phyloP scores from a whole-genome alignment of 495 filamentous ascomycete genomes.

The Neurospora sp. region DNA sequence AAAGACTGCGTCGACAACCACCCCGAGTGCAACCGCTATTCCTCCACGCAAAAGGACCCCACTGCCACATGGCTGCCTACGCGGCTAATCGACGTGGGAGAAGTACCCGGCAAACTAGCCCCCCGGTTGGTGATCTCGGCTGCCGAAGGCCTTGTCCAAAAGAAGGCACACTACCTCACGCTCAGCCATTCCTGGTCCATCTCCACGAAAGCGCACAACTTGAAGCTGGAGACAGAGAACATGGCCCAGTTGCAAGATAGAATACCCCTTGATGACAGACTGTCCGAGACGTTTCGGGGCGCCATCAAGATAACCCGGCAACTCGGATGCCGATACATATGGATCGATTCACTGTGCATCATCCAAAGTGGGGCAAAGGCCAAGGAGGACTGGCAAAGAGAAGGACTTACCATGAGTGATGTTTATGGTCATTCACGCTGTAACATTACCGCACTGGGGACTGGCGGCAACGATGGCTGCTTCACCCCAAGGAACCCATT shows the following conservation, averaged over 20 bases:
- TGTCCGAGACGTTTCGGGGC: neutral
- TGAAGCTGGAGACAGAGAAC: neutral
- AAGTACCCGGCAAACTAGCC: neutral
- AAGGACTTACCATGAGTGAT: slow-evolving; percentile 4
- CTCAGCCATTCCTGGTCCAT: neutral
- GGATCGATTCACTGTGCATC: slow-evolving; percentile 1
- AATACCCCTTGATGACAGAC: neutral
- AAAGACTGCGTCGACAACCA: neutral
- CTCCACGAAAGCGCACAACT: neutral
- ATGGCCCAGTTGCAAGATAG: neutral
- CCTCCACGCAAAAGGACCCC: neutral
- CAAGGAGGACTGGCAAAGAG: slow-evolving; percentile 1
- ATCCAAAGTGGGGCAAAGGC: neutral
- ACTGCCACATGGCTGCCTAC: neutral
- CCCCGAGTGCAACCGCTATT: neutral
- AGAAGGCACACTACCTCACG: neutral
- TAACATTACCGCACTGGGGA: neutral
- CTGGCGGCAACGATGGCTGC: neutral
- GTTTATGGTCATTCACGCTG: neutral
- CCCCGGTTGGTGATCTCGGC: neutral
- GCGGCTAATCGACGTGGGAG: neutral
- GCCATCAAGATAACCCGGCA: neutral
- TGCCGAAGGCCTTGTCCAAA: neutral
- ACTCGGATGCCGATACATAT: neutral
- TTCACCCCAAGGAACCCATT: neutral